Percentiles rank a stretch among this genome's conserved stretches.
These are phyloP conservation scores for Yarrowia sp. DNA, from an alignment of 805 yeast genomes.

Conservation along the genomic window DNA sequence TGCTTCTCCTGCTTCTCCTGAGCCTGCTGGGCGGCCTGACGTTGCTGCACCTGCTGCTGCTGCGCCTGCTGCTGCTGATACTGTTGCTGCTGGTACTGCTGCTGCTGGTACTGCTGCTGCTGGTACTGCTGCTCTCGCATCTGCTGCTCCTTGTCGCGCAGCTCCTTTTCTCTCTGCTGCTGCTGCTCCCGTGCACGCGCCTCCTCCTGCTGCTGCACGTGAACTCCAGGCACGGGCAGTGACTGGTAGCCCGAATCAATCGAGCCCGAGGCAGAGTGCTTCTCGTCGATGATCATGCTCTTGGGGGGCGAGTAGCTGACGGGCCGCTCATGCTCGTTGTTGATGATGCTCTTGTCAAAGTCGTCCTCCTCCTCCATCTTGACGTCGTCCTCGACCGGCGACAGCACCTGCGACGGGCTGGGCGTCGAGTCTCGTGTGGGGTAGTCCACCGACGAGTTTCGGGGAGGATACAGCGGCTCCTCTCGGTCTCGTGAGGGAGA, in stretches of 20 bases:
- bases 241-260: neutral
- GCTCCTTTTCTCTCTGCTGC: slow-evolving; percentile 28
- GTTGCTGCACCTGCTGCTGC: slow-evolving; percentile 26
- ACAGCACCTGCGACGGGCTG: slow-evolving; percentile 1
- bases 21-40: slow-evolving; percentile 27
- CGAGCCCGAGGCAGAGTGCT: neutral
- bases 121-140: slow-evolving; percentile 26
- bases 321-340: neutral
- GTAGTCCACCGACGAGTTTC: slow-evolving; percentile 5
- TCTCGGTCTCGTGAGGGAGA: neutral
- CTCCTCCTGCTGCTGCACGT: neutral
- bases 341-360: neutral
- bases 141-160: slow-evolving; percentile 29
- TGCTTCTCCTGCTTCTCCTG: slow-evolving; percentile 18
- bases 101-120: slow-evolving; percentile 23
- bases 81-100: slow-evolving; percentile 27
- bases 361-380: slow-evolving; percentile 2
- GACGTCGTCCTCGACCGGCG: slow-evolving; percentile 21
- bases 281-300: slow-evolving; percentile 21
- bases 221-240: neutral
- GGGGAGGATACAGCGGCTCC: slow-evolving; percentile 1
- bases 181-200: slow-evolving; percentile 17
- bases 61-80: slow-evolving; percentile 27
- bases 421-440: slow-evolving; percentile 10
- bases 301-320: slow-evolving; percentile 13